These are phyloP conservation scores for Phytophthora chlamydospora DNA, from an alignment of 352 stramenopile genomes.

Conservation along the genomic window DNA sequence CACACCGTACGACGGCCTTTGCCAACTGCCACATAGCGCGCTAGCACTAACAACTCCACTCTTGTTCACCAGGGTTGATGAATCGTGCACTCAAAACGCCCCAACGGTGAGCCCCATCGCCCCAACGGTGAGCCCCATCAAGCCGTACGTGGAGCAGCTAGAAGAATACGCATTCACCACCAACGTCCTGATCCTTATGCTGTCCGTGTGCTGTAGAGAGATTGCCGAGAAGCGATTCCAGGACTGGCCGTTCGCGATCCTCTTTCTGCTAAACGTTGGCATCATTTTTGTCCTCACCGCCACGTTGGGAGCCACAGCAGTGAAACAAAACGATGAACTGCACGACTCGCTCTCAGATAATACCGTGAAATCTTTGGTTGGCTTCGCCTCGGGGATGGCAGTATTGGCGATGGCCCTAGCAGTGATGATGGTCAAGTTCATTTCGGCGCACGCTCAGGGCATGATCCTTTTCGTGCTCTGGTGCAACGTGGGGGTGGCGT, in stretches of 20 bases:
- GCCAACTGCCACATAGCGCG: neutral
- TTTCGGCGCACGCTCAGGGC: slow-evolving; percentile 56
- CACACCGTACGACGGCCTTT: neutral
- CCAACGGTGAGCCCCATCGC: neutral
- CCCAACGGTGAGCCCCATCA: neutral
- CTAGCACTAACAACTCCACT: neutral
- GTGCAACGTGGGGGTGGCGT: slow-evolving; percentile 66
- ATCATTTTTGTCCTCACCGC: slow-evolving; percentile 53
- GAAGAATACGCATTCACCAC: neutral
- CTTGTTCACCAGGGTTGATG: neutral
- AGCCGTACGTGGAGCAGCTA: neutral
- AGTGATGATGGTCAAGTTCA: slow-evolving; percentile 64
- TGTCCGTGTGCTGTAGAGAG: neutral
- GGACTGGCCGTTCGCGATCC: slow-evolving; percentile 69
- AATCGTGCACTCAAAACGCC: neutral
- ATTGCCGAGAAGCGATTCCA: slow-evolving; percentile 34
- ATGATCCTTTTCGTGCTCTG: slow-evolving; percentile 82
- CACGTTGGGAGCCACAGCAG: slow-evolving; percentile 1
- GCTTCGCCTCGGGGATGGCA: slow-evolving; percentile 42
- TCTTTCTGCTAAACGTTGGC: slow-evolving; percentile 69
- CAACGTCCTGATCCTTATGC: neutral
- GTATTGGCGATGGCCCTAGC: slow-evolving; percentile 49
- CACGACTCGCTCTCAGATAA: slow-evolving; percentile 40
- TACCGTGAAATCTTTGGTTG: slow-evolving; percentile 52
- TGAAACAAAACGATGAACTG: slow-evolving; percentile 7